These are phyloP conservation scores for Cyberlindnera petersonii DNA, from an alignment of 805 yeast genomes.

Conservation along the genomic window DNA sequence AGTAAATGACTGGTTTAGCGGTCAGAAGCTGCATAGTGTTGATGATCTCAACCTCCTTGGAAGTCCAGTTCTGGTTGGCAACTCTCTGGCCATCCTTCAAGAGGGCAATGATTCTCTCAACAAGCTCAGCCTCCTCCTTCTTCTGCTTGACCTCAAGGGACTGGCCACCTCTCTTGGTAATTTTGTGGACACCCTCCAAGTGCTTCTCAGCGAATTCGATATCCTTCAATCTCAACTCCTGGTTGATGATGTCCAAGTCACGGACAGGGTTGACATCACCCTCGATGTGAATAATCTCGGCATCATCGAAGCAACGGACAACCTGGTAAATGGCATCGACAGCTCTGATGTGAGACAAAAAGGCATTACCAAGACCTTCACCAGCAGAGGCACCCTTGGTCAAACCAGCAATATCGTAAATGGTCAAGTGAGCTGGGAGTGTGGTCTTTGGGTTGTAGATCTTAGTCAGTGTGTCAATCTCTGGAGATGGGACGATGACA, in stretches of 20 bases:
- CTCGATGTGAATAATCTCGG: slow-evolving; percentile 95
- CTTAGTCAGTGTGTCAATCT: slow-evolving; percentile 72
- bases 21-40: slow-evolving; percentile 84
- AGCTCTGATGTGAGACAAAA: slow-evolving; percentile 92
- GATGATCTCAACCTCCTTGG: slow-evolving; percentile 87
- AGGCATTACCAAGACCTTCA: slow-evolving; percentile 97
- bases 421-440: slow-evolving; percentile 89
- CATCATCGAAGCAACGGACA: slow-evolving; percentile 96
- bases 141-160: slow-evolving; percentile 83
- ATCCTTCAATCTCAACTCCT: slow-evolving; percentile 93
- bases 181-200: slow-evolving; percentile 71
- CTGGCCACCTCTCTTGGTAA: slow-evolving; percentile 85
- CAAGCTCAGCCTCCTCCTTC: slow-evolving; percentile 78
- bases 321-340: slow-evolving; percentile 98
- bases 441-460: slow-evolving; percentile 79
- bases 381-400: slow-evolving; percentile 96
- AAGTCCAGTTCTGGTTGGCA: slow-evolving; percentile 81
- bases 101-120: slow-evolving; percentile 66
- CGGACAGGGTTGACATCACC: slow-evolving; percentile 95
- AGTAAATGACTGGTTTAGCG: slow-evolving; percentile 92
- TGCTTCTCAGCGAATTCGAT: slow-evolving; percentile 90
- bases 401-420: slow-evolving; percentile 96
- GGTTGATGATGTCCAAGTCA: slow-evolving; percentile 86
- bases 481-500: slow-evolving; percentile 86
- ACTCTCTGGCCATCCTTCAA: slow-evolving; percentile 85